Conservation (phyloP, 2,329 filamentous ascomycete genomes). For the Emergomyces orientalis region DNA sequence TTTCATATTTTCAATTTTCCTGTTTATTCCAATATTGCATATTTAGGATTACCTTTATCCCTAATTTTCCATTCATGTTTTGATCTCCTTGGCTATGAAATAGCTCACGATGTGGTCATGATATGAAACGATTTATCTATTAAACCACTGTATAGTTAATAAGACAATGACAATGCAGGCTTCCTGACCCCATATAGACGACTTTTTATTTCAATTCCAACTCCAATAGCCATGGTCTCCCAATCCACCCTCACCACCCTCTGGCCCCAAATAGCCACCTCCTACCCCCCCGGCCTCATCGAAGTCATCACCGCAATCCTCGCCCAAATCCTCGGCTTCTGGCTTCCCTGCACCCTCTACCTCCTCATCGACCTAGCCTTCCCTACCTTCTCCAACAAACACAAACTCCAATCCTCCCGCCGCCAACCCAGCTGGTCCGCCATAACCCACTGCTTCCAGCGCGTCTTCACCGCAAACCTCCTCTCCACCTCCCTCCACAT, state of each 20-base stretch:
- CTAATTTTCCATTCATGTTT: no score
- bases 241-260: background rate
- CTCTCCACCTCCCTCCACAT: conserved; percentile 27
- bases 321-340: conserved; percentile 30
- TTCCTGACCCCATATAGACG: background rate
- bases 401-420: conserved; percentile 17
- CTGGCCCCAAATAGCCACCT: conserved; percentile 9
- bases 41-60: background rate
- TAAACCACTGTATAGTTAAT: background rate
- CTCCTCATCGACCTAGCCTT: conserved; percentile 12
- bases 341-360: conserved; percentile 15
- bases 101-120: background rate
- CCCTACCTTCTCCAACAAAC: conserved; percentile 15
- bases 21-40: background rate
- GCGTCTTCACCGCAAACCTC: conserved; percentile 42
- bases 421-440: conserved; percentile 14
- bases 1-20: no score
- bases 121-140: background rate
- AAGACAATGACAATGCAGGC: background rate
- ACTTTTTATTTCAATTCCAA: no score
- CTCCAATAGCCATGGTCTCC: background rate
- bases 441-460: conserved; percentile 14
- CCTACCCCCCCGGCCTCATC: conserved; percentile 13
- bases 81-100: background rate
- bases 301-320: conserved; percentile 35